phyloP scores from a whole-genome alignment of 73 alveolate species.

The Effrenium voratum region DNA sequence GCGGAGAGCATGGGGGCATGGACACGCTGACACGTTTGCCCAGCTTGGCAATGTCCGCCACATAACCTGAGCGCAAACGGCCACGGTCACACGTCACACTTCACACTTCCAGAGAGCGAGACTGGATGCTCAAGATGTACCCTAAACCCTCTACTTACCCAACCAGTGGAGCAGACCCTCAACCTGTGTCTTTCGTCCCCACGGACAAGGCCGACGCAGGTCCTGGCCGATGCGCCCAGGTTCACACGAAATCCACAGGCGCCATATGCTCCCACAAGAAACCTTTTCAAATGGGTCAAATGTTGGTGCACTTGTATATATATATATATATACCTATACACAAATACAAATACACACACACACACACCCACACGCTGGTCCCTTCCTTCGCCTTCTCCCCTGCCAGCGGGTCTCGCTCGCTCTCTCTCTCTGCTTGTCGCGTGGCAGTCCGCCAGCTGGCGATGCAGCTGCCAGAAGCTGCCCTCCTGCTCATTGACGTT shows the following conservation, averaged over 20 bases:
- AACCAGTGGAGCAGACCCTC: too few species aligned
- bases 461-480: conserved; percentile 5
- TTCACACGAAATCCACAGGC: too few species aligned
- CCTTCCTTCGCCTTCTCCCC: not conserved
- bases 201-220: too few species aligned
- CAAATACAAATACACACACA: not conserved
- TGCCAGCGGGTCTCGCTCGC: not conserved
- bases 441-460: conserved; percentile 2
- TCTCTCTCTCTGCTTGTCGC: not conserved
- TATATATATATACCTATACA: too few species aligned
- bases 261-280: too few species aligned
- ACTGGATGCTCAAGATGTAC: too few species aligned
- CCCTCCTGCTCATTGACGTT: not conserved
- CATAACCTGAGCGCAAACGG: conserved; percentile 1
- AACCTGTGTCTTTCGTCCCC: too few species aligned
- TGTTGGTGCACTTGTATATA: not conserved
- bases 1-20: not conserved
- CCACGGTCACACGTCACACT: too few species aligned
- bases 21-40: not conserved
- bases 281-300: not conserved
- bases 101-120: too few species aligned
- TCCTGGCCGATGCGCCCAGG: too few species aligned
- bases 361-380: not conserved
- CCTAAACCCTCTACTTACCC: too few species aligned
- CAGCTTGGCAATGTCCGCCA: conserved; percentile 22